Evolutionary conservation across 2,329 filamentous ascomycete genomes (phyloP).

Genomic region (Claviceps cyperi): DNA sequence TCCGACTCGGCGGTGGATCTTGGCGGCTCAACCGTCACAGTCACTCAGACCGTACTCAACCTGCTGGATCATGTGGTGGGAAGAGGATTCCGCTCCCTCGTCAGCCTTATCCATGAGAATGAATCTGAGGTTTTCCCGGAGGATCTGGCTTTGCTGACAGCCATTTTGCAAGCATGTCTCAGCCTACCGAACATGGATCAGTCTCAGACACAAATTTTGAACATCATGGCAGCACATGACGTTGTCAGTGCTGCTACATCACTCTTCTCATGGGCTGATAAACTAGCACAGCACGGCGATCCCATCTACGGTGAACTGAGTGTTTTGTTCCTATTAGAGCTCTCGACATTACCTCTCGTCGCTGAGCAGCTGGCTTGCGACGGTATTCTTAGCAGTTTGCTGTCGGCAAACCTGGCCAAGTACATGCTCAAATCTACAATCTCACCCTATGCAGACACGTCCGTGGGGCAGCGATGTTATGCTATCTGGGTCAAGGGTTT

Average conservation of each 20-base stretch:
- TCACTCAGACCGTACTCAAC: conserved; percentile 55
- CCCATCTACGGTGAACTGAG: conserved; percentile 90
- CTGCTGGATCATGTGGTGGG: conserved; percentile 68
- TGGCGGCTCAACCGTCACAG: conserved; percentile 25
- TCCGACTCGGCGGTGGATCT: conserved; percentile 18
- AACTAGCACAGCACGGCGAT: conserved; percentile 61
- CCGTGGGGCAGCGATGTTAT: conserved; percentile 60
- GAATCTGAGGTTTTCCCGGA: conserved; percentile 48
- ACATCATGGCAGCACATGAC: conserved; percentile 55
- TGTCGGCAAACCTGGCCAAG: conserved; percentile 63
- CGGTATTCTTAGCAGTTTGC: conserved; percentile 64
- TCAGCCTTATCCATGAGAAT: conserved; percentile 67
- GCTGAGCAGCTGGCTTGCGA: conserved; percentile 86
- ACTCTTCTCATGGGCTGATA: conserved; percentile 88
- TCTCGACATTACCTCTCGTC: conserved; percentile 66
- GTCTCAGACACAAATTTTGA: conserved; percentile 54
- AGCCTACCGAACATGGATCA: conserved; percentile 63
- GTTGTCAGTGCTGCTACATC: conserved; percentile 69
- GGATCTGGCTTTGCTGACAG: conserved; percentile 77
- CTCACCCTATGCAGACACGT: conserved; percentile 63
- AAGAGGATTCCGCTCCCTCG: conserved; percentile 68
- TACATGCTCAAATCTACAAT: conserved; percentile 59
- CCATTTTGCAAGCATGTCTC: conserved; percentile 72
- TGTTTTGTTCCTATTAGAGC: conserved; percentile 72
- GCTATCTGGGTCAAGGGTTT: conserved; percentile 82